phyloP scores from a whole-genome alignment of 352 stramenopile genomes.

The Pythium utonaiense region DNA sequence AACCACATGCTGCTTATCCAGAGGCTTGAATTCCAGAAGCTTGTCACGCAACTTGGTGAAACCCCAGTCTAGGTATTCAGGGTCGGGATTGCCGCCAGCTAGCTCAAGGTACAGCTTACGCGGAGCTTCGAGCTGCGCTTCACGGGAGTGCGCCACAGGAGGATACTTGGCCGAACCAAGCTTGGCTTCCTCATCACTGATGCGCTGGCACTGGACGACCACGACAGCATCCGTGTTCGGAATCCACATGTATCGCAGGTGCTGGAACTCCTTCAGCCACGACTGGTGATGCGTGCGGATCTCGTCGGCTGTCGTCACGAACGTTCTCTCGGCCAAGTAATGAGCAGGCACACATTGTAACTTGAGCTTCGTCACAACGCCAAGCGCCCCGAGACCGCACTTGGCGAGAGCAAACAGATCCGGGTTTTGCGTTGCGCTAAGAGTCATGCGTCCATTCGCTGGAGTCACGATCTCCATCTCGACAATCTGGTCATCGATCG shows the following conservation, averaged over 20 bases:
- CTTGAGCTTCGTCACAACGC: constrained; percentile 95
- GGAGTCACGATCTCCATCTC: constrained; percentile 96
- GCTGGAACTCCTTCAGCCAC: constrained; percentile 76
- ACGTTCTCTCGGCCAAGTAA: constrained; percentile 92
- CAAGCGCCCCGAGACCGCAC: constrained; percentile 93
- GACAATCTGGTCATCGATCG: constrained; percentile 97
- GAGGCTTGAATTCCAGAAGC: constrained; percentile 77
- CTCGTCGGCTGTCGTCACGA: constrained; percentile 86
- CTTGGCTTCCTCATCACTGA: constrained; percentile 38
- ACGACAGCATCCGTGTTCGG: constrained; percentile 95
- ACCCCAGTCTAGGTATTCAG: constrained; percentile 70
- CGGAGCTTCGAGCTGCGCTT: constrained; percentile 73
- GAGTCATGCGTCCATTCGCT: constrained; percentile 84
- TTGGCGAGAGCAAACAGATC: constrained; percentile 91
- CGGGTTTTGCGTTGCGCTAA: constrained; percentile 75
- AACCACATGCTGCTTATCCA: constrained; percentile 92
- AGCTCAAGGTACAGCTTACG: constrained; percentile 80
- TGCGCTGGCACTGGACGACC: constrained; percentile 88
- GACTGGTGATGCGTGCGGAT: constrained; percentile 74
- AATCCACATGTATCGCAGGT: constrained; percentile 99
- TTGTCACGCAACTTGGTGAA: constrained; percentile 86
- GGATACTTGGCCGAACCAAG: constrained; percentile 39
- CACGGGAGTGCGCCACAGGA: constrained; percentile 38
- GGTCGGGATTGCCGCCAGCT: constrained; percentile 44
- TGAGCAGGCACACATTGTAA: constrained; percentile 94